Evolutionary conservation across 192 early-diverging fungal genomes (phyloP), one percentile per base, ranked within the genome.

Genomic region (Paraglomus brasilianum): DNA sequence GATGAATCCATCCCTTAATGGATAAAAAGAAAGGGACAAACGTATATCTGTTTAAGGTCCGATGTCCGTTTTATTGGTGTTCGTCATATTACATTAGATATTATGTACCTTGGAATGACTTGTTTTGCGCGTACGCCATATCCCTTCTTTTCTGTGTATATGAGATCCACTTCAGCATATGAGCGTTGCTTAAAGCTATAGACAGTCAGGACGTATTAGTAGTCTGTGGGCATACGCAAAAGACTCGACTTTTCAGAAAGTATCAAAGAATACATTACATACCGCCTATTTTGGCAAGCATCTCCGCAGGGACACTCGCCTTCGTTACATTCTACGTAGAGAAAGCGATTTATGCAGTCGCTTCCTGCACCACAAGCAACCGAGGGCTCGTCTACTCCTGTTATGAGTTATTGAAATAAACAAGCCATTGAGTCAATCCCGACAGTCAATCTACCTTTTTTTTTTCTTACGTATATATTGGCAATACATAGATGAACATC

Each of bases 61-160:
- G 30, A 30, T 30, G 3, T 30, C 30, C 30, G 30, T 30, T 30
- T 30, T 30, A 30, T 3, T 30, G 43, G 8, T 22, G 44, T 6
- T 3, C 11, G 19, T 22, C 8, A 64, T 5, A 40, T 14, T 8
- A 24, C 21, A 15, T 51, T 6, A 5, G 15, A 63, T 15, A 15
- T 13, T 41, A 66, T 75, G 57, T 82, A 94, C 93, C 76, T 84
- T 75, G 62, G 83, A 1, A 95, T 61, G 5, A 74, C 73, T 6
- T 80, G 78, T 22, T 85, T 81, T 24, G 95, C 90, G 62, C 89
- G 84, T 51, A 99, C 76, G n/a, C 97, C 97, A 73, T 86, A 94
- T 1, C 97, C 97, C 72, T 99, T 99, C 71, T 90, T 89, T 7
- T 88, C 93, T 5, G 96, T 93, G 53, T 87, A 78, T 63, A 99